Evolutionary conservation across 129 eudicot species (phyloP).

Genomic region (Pseudognaphalium luteoalbum): DNA sequence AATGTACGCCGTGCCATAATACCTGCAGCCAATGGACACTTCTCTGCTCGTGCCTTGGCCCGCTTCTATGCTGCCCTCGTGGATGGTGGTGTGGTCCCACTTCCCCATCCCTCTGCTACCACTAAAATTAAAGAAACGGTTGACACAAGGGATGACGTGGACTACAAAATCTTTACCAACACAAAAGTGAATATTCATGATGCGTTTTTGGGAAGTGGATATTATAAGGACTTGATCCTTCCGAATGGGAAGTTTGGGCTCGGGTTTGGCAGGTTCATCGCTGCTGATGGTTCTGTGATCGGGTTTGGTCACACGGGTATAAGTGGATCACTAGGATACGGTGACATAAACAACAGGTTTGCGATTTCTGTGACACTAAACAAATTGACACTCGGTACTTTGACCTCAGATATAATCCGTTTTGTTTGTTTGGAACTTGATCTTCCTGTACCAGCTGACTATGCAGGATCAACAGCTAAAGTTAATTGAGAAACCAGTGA

Average conservation of each 20-base stretch:
- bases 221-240: conserved; percentile 25
- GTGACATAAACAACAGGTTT: conserved; percentile 65
- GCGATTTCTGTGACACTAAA: conserved; percentile 74
- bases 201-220: conserved; percentile 16
- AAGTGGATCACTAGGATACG: conserved; percentile 79
- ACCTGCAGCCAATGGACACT: conserved; percentile 82
- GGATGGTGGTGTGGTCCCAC: conserved; percentile 64
- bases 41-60: conserved; percentile 95
- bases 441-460: conserved; percentile 61
- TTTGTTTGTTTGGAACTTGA: conserved; percentile 72
- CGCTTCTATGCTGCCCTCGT: conserved; percentile 82
- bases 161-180: conserved; percentile 41
- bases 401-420: conserved; percentile 54
- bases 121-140: conserved; percentile 38
- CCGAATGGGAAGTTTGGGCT: conserved; percentile 66
- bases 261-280: conserved; percentile 52
- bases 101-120: conserved; percentile 36
- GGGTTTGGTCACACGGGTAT: conserved; percentile 71
- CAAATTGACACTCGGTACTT: conserved; percentile 63
- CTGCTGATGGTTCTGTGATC: conserved; percentile 51
- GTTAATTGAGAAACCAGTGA: conserved; percentile 35
- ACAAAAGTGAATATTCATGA: conserved; percentile 48
- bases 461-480: conserved; percentile 37
- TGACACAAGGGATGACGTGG: conserved; percentile 33
- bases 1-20: conserved; percentile 67